A percentile compares a stretch with the other conserved stretches of the same genome.
Conservation (phyloP, 2,329 filamentous ascomycete genomes). For the Aureobasidium melanogenum region DNA sequence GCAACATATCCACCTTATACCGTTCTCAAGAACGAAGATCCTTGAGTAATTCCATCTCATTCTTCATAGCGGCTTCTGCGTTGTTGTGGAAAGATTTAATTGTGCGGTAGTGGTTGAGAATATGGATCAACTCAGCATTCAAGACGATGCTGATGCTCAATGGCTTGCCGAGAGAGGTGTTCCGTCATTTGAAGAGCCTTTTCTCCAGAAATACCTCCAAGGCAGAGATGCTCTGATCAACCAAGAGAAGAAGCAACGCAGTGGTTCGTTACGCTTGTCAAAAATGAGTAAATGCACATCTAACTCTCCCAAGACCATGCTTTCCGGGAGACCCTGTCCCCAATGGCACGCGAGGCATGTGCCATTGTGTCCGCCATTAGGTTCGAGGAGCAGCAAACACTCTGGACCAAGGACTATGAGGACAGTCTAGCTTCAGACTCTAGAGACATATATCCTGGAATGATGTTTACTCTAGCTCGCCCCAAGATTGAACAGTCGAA, state of each 20-base stretch:
- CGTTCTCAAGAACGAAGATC: too few species aligned
- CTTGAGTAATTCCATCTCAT: too few species aligned
- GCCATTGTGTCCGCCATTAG: slow-evolving; percentile 73
- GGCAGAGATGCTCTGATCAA: slow-evolving; percentile 67
- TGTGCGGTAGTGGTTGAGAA: not conserved
- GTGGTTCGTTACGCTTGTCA: slow-evolving; percentile 47
- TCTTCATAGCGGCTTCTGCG: not conserved
- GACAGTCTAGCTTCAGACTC: slow-evolving; percentile 55
- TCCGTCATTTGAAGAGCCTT: slow-evolving; percentile 52
- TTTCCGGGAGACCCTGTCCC: slow-evolving; percentile 67
- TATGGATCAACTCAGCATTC: slow-evolving; percentile 5
- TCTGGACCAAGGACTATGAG: slow-evolving; percentile 70
- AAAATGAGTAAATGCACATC: not conserved
- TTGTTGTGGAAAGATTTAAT: not conserved
- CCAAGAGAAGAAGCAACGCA: slow-evolving; percentile 73
- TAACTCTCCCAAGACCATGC: slow-evolving; percentile 45
- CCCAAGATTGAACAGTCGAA: slow-evolving; percentile 76
- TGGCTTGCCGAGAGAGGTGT: slow-evolving; percentile 35
- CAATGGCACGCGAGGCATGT: slow-evolving; percentile 68
- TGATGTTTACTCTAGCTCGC: slow-evolving; percentile 87
- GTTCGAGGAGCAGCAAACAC: slow-evolving; percentile 60
- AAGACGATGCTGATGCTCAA: slow-evolving; percentile 28
- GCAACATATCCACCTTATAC: slow-evolving; percentile 1
- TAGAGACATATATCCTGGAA: slow-evolving; percentile 65
- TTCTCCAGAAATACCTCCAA: slow-evolving; percentile 72